Conservation (phyloP, 306 rosid genomes). For the Hippophae tibetana region DNA sequence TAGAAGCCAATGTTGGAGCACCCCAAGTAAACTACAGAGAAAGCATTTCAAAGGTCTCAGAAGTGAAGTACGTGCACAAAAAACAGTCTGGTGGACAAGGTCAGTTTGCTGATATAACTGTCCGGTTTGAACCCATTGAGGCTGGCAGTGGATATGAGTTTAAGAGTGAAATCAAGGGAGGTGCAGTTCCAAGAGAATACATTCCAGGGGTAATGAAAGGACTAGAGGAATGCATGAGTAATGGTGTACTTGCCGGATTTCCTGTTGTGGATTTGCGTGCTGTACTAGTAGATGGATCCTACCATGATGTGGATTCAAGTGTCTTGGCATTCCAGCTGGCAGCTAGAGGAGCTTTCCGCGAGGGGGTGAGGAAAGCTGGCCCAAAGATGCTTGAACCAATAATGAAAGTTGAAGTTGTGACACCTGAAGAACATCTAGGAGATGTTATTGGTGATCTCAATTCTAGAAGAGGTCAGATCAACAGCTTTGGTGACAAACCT, state of each 20-base stretch:
- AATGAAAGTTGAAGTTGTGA: constrained; percentile 93
- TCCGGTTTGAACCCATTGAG: constrained; percentile 89
- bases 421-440: constrained; percentile 93
- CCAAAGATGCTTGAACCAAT: constrained; percentile 94
- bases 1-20: constrained; percentile 96
- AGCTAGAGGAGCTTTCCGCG: constrained; percentile 93
- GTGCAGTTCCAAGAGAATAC: constrained; percentile 85
- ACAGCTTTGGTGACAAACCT: constrained; percentile 87
- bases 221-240: constrained; percentile 92
- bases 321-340: constrained; percentile 95
- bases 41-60: constrained; percentile 66
- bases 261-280: constrained; percentile 93
- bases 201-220: constrained; percentile 97
- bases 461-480: constrained; percentile 97
- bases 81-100: constrained; percentile 99
- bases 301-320: constrained; percentile 96
- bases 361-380: constrained; percentile 69
- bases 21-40: constrained; percentile 98
- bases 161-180: constrained; percentile 98
- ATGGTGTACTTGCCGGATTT: constrained; percentile 90
- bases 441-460: constrained; percentile 97
- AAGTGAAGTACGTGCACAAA: constrained; percentile 85
- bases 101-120: constrained; percentile 85
- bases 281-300: constrained; percentile 67
- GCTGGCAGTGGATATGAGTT: constrained; percentile 85